Evolutionary conservation across 805 yeast genomes (phyloP).

Genomic region (Sugiyamaella boreocaroliniensis): DNA sequence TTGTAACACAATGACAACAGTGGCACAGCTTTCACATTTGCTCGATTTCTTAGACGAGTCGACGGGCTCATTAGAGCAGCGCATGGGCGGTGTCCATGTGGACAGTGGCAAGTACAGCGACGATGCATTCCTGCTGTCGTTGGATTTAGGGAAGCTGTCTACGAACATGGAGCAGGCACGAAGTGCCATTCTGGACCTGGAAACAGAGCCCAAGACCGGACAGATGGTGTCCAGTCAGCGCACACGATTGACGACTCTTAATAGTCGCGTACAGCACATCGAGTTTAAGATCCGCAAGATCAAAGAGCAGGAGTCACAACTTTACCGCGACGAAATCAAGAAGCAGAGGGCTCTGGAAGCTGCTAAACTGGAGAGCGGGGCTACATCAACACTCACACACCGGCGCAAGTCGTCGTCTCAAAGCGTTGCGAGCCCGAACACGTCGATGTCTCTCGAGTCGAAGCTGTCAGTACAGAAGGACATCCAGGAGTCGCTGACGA

Average conservation of each 20-base stretch:
- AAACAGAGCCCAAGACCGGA: background rate
- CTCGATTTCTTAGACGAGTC: background rate
- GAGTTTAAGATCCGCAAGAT: slow-evolving; percentile 8
- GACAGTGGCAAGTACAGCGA: slow-evolving; percentile 1
- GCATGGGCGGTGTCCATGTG: background rate
- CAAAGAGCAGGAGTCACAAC: slow-evolving; percentile 6
- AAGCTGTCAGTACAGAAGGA: slow-evolving; percentile 25
- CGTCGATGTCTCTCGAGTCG: slow-evolving; percentile 14
- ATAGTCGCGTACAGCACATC: slow-evolving; percentile 10
- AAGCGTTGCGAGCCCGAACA: background rate
- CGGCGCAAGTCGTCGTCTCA: slow-evolving; percentile 5
- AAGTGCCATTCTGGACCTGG: slow-evolving; percentile 16
- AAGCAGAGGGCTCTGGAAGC: background rate
- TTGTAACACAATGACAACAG: background rate
- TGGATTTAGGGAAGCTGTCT: slow-evolving; percentile 14
- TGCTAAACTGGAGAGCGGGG: background rate
- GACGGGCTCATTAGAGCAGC: background rate
- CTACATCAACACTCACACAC: background rate
- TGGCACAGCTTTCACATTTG: background rate
- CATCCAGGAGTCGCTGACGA: slow-evolving; percentile 42
- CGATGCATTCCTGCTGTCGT: slow-evolving; percentile 15
- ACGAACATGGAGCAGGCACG: slow-evolving; percentile 19
- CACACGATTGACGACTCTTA: slow-evolving; percentile 10
- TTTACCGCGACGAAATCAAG: slow-evolving; percentile 1
- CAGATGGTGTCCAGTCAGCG: background rate